These are phyloP conservation scores for Xylariaceae sp. DNA, from an alignment of 2,329 filamentous ascomycete species.

Conservation along the genomic window DNA sequence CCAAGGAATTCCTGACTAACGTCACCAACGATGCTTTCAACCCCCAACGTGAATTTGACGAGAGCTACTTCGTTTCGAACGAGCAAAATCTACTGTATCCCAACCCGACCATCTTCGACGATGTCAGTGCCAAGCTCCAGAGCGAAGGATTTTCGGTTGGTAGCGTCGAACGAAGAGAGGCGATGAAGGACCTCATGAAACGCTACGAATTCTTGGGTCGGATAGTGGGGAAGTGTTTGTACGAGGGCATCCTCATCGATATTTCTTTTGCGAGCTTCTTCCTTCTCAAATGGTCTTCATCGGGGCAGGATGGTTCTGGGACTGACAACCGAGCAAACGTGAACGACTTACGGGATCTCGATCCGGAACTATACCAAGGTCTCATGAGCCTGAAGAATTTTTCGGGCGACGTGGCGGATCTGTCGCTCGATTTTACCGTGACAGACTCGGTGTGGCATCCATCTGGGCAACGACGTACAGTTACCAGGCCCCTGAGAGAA, in stretches of 20 bases:
- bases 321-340: slow-evolving; percentile 83
- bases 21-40: slow-evolving; percentile 82
- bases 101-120: slow-evolving; percentile 75
- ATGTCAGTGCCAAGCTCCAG: slow-evolving; percentile 58
- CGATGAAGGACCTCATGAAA: slow-evolving; percentile 60
- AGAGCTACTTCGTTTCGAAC: slow-evolving; percentile 74
- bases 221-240: slow-evolving; percentile 92
- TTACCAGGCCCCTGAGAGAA: slow-evolving; percentile 73
- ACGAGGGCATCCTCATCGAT: slow-evolving; percentile 93
- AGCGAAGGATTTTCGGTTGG: slow-evolving; percentile 50
- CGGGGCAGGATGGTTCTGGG: slow-evolving; percentile 50
- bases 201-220: slow-evolving; percentile 90
- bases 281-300: slow-evolving; percentile 88
- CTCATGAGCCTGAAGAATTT: slow-evolving; percentile 83
- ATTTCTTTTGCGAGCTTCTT: slow-evolving; percentile 94
- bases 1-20: slow-evolving; percentile 92
- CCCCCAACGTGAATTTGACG: slow-evolving; percentile 43
- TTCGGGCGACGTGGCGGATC: slow-evolving; percentile 72
- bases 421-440: slow-evolving; percentile 85
- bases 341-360: slow-evolving; percentile 89
- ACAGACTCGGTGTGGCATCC: slow-evolving; percentile 61
- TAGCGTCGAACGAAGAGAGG: slow-evolving; percentile 54
- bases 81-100: slow-evolving; percentile 85
- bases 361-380: slow-evolving; percentile 86
- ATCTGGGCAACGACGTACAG: slow-evolving; percentile 52